Base-by-base conservation (phyloP, 768 basidiomycete species). In the Lentinula sp. region DNA sequence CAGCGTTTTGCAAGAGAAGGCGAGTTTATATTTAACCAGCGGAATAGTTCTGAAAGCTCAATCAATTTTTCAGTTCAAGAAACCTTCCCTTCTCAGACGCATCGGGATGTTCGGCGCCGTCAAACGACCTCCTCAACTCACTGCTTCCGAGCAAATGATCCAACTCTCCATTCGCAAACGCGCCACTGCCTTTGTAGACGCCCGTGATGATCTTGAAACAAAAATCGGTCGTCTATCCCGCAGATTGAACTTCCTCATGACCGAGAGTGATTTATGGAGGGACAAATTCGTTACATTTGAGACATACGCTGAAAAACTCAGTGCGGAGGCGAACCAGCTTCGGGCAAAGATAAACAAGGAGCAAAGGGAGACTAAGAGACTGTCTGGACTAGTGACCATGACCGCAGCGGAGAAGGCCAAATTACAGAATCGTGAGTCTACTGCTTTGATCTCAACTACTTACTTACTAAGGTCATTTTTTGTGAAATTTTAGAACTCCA, bases 211-310 rank as follows among this genome's bases (percentile, higher is more conserved):
- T 67, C 84, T 96, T 23, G 94, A 96, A 77, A 91, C 91, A 50
- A 95, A 94, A 80, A 93, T 95, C 64, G 93, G 92, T 34, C 85
- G 93, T 45, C 80, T 94, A 34, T 89, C 87, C 48, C 83, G 92
- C 58, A 81, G 93, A 53, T 82, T 95, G 65, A 93, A 93, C 75
- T 95, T 93, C 79, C 78, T 95, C 67, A 92, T 94, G 89, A 92
- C 91, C 1, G 92, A 93, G 72, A 86, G 86, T 5, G 91, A 93
- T 67, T 74, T 93, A 51, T 96, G 94, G 93, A 80, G 93, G 62
- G 89, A 94, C 74, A 95, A 95, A 70, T 96, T 96, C 66, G 90
- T 95, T 55, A 89, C 90, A 13, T 96, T 97, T 65, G 95, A 97
- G 71, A 87, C 89, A 71, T 95, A 95, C 69, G 94, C 95, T 7